Base-by-base conservation (phyloP, 2,329 filamentous ascomycete species). In the Exophiala phaeomuriformis region DNA sequence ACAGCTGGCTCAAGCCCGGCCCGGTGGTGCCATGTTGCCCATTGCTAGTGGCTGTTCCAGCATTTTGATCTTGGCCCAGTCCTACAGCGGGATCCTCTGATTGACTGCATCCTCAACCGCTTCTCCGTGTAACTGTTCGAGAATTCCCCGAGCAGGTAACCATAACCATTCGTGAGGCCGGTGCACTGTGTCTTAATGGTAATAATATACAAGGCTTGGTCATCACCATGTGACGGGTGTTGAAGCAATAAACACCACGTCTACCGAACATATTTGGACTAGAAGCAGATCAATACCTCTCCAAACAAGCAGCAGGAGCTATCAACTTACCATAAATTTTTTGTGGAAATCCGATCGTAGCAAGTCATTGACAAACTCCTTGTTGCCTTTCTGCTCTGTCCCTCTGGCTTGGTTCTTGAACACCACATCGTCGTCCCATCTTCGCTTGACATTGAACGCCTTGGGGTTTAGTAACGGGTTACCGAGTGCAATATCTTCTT, bases 341-440 rank as follows among this genome's bases (percentile, higher is more conserved):
- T 90, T 93, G 76, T 98, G 93, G 71, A 98, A 98, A 71, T 98
- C 93, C 31, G 90, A 96, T 58, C 91, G 84, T 59, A 97, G 74
- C 66, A 95, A 77, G 71, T 97, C 86, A 68, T 98, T 98, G 70
- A 98, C 90, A 73, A 98, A 98, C 71, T 95, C 90, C 75, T 85
- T 90, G 75, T 86, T 90, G 59, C 85, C 83, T 75, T 85, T 90
- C 59, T 96, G 89, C 67, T 97, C 91, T 0, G 90, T 95, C 5
- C 91, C 93, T 55, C 93, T 81, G 33, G 91, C 93, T 73, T 98
- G 93, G 70, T 98, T 98, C 76, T 95, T 97, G 75, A 98, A 98
- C 2, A 98, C 90, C 8, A 98, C 93, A 68, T 98, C 93, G 65
- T 98, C 93, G 64, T 98, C 93, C 93, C 93, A 98, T 63, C 90